Evolutionary conservation across 73 alveolate genomes (phyloP).

Genomic region (Urostyla sp.): DNA sequence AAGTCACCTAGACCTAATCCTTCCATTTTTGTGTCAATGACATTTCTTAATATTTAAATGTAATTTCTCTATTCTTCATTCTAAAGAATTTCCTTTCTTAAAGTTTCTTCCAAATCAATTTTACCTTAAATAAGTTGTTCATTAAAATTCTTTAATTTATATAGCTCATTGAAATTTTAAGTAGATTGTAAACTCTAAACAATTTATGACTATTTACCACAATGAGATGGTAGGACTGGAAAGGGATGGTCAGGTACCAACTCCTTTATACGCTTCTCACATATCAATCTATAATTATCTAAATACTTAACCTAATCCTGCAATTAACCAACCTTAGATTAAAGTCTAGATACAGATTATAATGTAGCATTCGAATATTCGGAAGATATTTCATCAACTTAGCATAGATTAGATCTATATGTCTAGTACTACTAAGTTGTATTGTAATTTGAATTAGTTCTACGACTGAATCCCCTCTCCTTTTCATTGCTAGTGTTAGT

Average conservation of each 20-base stretch:
- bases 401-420: not conserved
- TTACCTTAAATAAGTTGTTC: conserved; percentile 6
- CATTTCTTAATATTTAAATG: conserved; percentile 39
- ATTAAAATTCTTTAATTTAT: not conserved
- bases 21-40: conserved; percentile 51
- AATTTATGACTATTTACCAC: not conserved
- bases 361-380: not conserved
- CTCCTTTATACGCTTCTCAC: conserved; percentile 50
- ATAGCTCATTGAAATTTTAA: not conserved
- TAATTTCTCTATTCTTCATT: conserved; percentile 63
- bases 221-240: conserved; percentile 51
- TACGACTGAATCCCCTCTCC: not conserved
- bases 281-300: conserved; percentile 38
- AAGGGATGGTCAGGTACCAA: conserved; percentile 43
- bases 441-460: not conserved
- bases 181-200: not conserved
- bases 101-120: conserved; percentile 28
- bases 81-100: conserved; percentile 48
- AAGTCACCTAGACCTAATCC: conserved; percentile 42
- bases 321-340: not conserved
- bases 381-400: not conserved
- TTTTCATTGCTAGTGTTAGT: too few species aligned
- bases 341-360: not conserved
- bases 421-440: not conserved
- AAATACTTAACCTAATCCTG: conserved; percentile 7